A percentile compares a stretch with the other conserved stretches of the same genome.
Conservation (phyloP, 106 monocot species). For the Phalaenopsis aphrodite region DNA sequence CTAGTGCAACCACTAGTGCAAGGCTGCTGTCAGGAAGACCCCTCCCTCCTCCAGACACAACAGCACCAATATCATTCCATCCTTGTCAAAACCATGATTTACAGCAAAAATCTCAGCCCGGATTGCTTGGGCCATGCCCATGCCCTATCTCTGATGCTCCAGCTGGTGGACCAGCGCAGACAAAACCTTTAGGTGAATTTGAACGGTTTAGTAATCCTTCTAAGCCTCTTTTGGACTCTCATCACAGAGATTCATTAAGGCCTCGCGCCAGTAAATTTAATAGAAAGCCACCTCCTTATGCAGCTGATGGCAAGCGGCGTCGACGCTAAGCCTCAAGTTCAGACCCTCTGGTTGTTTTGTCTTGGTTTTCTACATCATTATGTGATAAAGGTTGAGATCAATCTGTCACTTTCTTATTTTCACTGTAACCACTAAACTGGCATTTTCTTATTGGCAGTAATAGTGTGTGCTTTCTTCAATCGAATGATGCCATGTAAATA, state of each 20-base stretch:
- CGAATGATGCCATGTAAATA: too few relatives aligned
- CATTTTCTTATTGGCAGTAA: background rate
- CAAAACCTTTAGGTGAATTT: too few relatives aligned
- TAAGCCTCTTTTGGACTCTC: background rate
- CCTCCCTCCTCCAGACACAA: background rate
- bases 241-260: background rate
- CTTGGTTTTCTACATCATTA: background rate
- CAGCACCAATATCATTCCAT: background rate
- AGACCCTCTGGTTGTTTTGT: background rate
- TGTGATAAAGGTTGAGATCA: background rate
- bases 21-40: background rate
- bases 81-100: background rate
- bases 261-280: background rate
- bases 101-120: slow-evolving; percentile 4
- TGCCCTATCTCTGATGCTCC: background rate
- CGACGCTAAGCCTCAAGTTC: background rate
- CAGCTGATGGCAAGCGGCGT: background rate
- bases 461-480: background rate
- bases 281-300: background rate
- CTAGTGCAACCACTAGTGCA: background rate
- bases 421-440: background rate
- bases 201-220: background rate
- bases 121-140: slow-evolving; percentile 7
- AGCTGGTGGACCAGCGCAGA: background rate
- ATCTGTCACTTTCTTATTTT: background rate